Evolutionary conservation across 352 stramenopile genomes (phyloP).

Genomic region (Aphanomyces astaci): DNA sequence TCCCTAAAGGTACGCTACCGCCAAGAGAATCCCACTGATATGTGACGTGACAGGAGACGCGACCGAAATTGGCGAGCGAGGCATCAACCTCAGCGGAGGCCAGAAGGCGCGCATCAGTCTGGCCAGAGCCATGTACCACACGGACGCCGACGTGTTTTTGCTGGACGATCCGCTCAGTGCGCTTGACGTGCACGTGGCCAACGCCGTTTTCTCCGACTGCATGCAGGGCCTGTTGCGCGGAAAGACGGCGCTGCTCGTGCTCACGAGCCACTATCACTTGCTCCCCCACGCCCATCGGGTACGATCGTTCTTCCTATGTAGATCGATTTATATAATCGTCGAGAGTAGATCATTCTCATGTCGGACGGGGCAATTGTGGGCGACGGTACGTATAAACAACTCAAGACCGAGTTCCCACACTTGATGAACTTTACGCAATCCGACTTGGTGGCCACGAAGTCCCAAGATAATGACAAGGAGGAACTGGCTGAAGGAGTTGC

Average conservation of each 20-base stretch:
- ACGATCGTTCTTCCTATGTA: too few species aligned
- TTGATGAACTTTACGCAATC: conserved; percentile 3
- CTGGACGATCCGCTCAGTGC: conserved; percentile 95
- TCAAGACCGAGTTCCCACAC: not conserved
- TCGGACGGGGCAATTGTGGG: conserved; percentile 28
- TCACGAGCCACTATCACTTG: conserved; percentile 92
- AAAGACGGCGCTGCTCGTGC: conserved; percentile 88
- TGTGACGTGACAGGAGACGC: conserved; percentile 58
- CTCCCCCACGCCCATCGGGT: conserved; percentile 46
- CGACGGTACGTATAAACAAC: conserved; percentile 25
- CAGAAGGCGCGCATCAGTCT: conserved; percentile 36
- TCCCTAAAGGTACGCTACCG: conserved; percentile 42
- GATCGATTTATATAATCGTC: too few species aligned
- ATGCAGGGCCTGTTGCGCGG: conserved; percentile 78
- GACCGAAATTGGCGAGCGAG: conserved; percentile 54
- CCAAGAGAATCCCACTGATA: too few species aligned
- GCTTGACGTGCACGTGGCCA: conserved; percentile 95
- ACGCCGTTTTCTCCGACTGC: conserved; percentile 91
- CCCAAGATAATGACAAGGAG: not conserved
- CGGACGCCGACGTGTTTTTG: conserved; percentile 89
- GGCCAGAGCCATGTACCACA: conserved; percentile 39
- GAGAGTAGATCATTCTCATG: too few species aligned
- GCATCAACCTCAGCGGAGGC: conserved; percentile 35
- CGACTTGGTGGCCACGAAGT: not conserved
- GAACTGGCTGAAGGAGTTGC: conserved; percentile 3